These are phyloP conservation scores for Sesbania bispinosa DNA, from an alignment of 306 rosid genomes.

Conservation along the genomic window DNA sequence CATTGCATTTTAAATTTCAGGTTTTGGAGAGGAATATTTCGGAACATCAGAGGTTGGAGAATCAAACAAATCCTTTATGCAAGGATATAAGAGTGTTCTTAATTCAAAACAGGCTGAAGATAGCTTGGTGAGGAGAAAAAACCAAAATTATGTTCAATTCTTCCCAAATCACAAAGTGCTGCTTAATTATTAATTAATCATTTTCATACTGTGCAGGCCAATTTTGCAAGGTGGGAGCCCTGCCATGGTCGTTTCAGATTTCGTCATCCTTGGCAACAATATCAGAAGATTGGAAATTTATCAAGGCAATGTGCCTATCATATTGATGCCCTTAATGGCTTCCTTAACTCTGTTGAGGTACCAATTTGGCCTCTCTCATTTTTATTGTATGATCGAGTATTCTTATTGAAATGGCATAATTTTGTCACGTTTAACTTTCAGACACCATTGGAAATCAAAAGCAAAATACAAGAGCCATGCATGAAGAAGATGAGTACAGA, in stretches of 20 bases:
- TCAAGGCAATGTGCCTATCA: no score
- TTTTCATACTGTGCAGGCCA: constrained; percentile 26
- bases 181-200: not conserved
- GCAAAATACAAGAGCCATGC: constrained; percentile 35
- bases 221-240: no score
- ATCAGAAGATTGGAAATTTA: no score
- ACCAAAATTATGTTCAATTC: not conserved
- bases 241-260: no score
- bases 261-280: no score
- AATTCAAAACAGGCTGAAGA: constrained; percentile 32
- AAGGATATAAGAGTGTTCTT: no score
- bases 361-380: not conserved
- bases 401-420: not conserved
- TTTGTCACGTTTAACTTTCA: not conserved
- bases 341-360: constrained; percentile 26
- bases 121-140: constrained; percentile 22
- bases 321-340: constrained; percentile 40
- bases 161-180: not conserved
- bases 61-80: not conserved
- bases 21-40: constrained; percentile 33
- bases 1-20: constrained; percentile 7
- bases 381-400: not conserved
- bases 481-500: constrained; percentile 29
- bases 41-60: not conserved
- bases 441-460: constrained; percentile 17